These are phyloP conservation scores for Apium graveolens DNA, from an alignment of 129 eudicot genomes.

Conservation along the genomic window DNA sequence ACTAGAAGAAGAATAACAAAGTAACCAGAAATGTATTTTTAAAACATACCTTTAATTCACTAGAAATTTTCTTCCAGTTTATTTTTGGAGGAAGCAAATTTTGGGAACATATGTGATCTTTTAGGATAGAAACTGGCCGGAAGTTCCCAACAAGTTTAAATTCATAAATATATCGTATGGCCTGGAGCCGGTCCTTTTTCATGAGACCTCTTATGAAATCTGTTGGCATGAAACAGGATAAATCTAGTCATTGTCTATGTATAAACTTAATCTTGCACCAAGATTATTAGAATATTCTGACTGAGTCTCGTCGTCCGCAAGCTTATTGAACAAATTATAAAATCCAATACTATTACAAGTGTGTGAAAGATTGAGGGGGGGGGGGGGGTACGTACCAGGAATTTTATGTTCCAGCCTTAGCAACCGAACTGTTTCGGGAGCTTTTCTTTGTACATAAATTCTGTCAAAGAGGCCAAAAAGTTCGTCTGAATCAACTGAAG, in stretches of 20 bases:
- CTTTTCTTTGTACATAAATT: neutral
- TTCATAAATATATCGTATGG: slow-evolving; percentile 14
- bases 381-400: neutral
- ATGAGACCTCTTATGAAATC: slow-evolving; percentile 16
- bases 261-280: neutral
- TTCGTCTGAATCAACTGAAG: slow-evolving; percentile 5
- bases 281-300: neutral
- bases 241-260: neutral
- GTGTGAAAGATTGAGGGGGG: neutral
- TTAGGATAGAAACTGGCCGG: slow-evolving; percentile 25
- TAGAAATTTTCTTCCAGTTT: neutral
- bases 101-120: slow-evolving; percentile 6
- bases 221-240: neutral
- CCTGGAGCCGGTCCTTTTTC: slow-evolving; percentile 12
- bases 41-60: neutral
- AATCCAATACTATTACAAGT: neutral
- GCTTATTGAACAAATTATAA: neutral
- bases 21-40: neutral
- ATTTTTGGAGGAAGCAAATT: neutral
- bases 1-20: neutral
- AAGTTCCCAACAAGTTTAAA: slow-evolving; percentile 15
- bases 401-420: slow-evolving; percentile 5
- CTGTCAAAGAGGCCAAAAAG: slow-evolving; percentile 1
- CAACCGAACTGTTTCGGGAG: neutral
- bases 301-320: neutral